A percentile compares a stretch with the other conserved stretches of the same genome.
Evolutionary conservation across 768 basidiomycete species (phyloP).

Genomic region (Brasilioporus rufonigricans): DNA sequence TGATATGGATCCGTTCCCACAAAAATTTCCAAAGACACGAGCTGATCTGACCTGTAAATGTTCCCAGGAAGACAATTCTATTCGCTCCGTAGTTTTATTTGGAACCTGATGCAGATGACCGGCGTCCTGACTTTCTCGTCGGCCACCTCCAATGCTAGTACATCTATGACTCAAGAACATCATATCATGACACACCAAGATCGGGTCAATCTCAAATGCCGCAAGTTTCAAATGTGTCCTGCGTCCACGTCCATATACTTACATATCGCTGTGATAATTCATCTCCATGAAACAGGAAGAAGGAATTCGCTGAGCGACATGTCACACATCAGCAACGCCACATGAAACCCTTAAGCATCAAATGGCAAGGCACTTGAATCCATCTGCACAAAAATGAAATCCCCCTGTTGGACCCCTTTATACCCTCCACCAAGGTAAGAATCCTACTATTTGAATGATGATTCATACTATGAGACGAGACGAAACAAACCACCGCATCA

Average conservation of each 20-base stretch:
- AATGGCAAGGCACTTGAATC: neutral
- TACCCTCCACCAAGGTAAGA: conserved; percentile 6
- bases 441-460: neutral
- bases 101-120: neutral
- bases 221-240: conserved; percentile 9
- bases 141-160: neutral
- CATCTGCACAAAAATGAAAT: conserved; percentile 7
- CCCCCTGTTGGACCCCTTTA: neutral
- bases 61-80: neutral
- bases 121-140: neutral
- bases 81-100: neutral
- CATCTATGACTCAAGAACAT: neutral
- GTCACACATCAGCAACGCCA: conserved; percentile 11
- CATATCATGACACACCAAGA: neutral
- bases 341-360: conserved; percentile 2
- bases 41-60: neutral
- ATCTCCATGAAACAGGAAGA: conserved; percentile 23
- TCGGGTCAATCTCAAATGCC: conserved; percentile 1
- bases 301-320: conserved; percentile 12
- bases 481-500: neutral
- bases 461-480: neutral
- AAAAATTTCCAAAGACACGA: neutral
- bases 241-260: conserved; percentile 1
- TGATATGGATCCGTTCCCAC: neutral
- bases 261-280: conserved; percentile 11